Evolutionary conservation across 2,329 filamentous ascomycete species (phyloP).

Genomic region (Arachnomyces sp.): DNA sequence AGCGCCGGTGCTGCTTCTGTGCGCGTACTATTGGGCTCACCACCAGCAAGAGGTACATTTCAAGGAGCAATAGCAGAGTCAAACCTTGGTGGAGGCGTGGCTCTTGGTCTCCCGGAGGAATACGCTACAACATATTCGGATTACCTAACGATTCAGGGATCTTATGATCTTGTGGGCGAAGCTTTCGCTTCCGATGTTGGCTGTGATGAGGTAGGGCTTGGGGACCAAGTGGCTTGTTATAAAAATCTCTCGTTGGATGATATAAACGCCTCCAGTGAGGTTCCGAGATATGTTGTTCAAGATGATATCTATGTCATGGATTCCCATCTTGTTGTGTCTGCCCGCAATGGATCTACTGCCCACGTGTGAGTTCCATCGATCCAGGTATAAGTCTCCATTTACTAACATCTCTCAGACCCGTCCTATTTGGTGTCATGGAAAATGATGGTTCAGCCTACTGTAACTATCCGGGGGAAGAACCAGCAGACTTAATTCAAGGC

Average conservation of each 20-base stretch:
- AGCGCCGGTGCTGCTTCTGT: conserved; percentile 47
- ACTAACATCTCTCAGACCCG: conserved; percentile 18
- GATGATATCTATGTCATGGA: conserved; percentile 51
- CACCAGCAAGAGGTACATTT: conserved; percentile 20
- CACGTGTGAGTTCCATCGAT: conserved; percentile 28
- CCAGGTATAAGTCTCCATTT: too few relatives aligned
- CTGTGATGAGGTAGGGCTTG: conserved; percentile 41
- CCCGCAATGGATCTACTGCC: conserved; percentile 37
- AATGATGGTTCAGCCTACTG: conserved; percentile 52
- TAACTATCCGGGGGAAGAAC: conserved; percentile 38
- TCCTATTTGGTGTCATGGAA: conserved; percentile 50
- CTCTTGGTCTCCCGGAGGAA: conserved; percentile 50
- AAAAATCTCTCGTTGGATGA: conserved; percentile 16
- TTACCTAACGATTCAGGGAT: conserved; percentile 51
- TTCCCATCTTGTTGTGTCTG: conserved; percentile 40
- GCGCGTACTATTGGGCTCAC: conserved; percentile 20
- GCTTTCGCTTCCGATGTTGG: conserved; percentile 46
- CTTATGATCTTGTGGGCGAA: conserved; percentile 43
- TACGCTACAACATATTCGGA: conserved; percentile 51
- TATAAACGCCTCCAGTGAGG: conserved; percentile 10
- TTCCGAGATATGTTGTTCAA: conserved; percentile 50
- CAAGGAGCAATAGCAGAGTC: conserved; percentile 22
- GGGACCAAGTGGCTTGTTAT: conserved; percentile 48
- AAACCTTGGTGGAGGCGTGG: conserved; percentile 49
- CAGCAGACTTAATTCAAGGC: conserved; percentile 36